Percentiles rank a stretch among this genome's conserved stretches.
Evolutionary conservation across 257 asterid species (phyloP).

Genomic region (Solanum gandarillasii): DNA sequence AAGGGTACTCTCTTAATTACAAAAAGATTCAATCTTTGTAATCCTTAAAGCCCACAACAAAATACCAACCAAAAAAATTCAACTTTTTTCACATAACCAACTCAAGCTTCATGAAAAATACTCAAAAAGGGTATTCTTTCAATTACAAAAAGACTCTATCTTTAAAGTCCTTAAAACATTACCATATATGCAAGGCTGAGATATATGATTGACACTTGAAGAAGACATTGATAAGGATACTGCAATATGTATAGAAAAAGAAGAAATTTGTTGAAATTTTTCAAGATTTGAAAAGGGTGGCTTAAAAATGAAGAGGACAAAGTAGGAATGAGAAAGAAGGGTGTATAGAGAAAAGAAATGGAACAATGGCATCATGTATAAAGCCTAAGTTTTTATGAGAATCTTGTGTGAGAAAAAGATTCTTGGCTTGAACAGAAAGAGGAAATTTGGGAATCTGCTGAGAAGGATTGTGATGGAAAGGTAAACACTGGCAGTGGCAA

Average conservation of each 20-base stretch:
- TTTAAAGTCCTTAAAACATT: background rate
- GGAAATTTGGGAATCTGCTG: conserved; percentile 11
- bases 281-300: conserved; percentile 3
- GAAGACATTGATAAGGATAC: conserved; percentile 48
- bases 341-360: conserved; percentile 7
- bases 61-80: background rate
- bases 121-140: background rate
- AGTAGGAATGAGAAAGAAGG: conserved; percentile 10
- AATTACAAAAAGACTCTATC: conserved; percentile 5
- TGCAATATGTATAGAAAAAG: conserved; percentile 25
- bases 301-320: conserved; percentile 19
- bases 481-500: background rate
- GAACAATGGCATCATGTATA: conserved; percentile 78
- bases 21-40: background rate
- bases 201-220: conserved; percentile 56
- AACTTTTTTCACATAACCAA: background rate
- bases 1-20: conserved; percentile 1
- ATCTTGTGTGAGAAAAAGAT: conserved; percentile 1
- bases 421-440: conserved; percentile 7
- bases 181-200: conserved; percentile 90
- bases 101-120: background rate
- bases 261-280: conserved; percentile 27
- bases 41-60: background rate
- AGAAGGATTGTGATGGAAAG: conserved; percentile 12
- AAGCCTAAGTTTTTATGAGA: conserved; percentile 46